Conservation (phyloP, 441 rosid genomes). For the Gossypium gossypioides region DNA sequence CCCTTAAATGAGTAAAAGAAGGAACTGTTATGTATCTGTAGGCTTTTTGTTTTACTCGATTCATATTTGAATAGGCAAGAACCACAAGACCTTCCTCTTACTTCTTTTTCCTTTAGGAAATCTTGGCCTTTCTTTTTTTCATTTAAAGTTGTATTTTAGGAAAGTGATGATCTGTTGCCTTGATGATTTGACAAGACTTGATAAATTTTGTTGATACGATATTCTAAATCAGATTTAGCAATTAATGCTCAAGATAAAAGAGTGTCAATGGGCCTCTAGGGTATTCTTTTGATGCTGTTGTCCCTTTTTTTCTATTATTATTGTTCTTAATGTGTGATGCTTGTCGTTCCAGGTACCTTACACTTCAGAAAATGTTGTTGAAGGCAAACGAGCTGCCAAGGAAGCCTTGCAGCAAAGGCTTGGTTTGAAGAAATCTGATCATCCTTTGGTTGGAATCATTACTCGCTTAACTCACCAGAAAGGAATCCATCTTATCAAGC, state of each 20-base stretch:
- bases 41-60: background rate
- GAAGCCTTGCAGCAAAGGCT: slow-evolving; percentile 75
- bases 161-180: background rate
- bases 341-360: slow-evolving; percentile 52
- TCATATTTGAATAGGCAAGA: background rate
- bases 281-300: slow-evolving; percentile 4
- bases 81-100: background rate
- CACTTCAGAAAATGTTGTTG: slow-evolving; percentile 66
- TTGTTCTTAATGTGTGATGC: slow-evolving; percentile 14
- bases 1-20: background rate
- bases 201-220: background rate
- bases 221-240: background rate
- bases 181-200: background rate
- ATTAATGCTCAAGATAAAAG: background rate
- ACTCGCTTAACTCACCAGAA: slow-evolving; percentile 91
- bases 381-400: slow-evolving; percentile 91
- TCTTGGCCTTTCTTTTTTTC: background rate
- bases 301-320: slow-evolving; percentile 9
- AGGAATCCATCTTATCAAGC: slow-evolving; percentile 91
- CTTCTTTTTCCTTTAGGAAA: background rate
- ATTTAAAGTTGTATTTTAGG: background rate
- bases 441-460: slow-evolving; percentile 76
- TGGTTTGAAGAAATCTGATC: slow-evolving; percentile 54
- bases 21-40: background rate
- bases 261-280: background rate